These are phyloP conservation scores for Eucalyptus marginata DNA, from an alignment of 345 rosid genomes.

Conservation along the genomic window DNA sequence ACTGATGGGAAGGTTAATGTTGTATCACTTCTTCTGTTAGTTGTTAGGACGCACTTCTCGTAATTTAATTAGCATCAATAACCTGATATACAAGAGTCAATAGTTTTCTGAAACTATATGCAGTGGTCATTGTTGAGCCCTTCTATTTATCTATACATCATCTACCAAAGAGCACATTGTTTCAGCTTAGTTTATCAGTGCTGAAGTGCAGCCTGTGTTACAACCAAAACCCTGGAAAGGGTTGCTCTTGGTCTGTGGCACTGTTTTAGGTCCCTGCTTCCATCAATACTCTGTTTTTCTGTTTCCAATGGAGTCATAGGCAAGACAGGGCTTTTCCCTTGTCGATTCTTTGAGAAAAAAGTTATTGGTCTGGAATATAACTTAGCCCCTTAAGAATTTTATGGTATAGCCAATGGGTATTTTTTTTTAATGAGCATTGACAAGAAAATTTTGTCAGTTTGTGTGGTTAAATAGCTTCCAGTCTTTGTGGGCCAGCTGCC, in stretches of 20 bases:
- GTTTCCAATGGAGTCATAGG: not conserved
- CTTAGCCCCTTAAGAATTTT: not conserved
- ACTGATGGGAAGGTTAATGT: not conserved
- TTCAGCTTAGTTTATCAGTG: not conserved
- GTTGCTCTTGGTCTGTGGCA: not conserved
- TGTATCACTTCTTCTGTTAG: not conserved
- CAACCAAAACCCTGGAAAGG: not conserved
- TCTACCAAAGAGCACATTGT: not conserved
- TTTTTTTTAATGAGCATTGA: not conserved
- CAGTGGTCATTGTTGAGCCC: not conserved
- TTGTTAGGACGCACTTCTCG: not conserved
- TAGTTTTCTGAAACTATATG: not conserved
- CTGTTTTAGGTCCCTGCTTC: not conserved
- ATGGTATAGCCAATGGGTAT: fast-evolving
- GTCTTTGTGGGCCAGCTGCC: not conserved
- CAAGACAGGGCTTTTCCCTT: not conserved
- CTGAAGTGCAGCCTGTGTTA: not conserved
- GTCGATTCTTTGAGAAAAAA: not conserved
- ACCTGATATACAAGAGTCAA: not conserved
- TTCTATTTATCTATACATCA: not conserved
- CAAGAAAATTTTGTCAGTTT: not conserved
- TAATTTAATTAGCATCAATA: not conserved
- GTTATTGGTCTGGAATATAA: not conserved
- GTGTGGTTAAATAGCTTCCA: not conserved
- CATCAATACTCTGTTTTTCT: not conserved